Base-by-base conservation (phyloP, 768 basidiomycete genomes). In the Phylloporus rhodoxanthus region DNA sequence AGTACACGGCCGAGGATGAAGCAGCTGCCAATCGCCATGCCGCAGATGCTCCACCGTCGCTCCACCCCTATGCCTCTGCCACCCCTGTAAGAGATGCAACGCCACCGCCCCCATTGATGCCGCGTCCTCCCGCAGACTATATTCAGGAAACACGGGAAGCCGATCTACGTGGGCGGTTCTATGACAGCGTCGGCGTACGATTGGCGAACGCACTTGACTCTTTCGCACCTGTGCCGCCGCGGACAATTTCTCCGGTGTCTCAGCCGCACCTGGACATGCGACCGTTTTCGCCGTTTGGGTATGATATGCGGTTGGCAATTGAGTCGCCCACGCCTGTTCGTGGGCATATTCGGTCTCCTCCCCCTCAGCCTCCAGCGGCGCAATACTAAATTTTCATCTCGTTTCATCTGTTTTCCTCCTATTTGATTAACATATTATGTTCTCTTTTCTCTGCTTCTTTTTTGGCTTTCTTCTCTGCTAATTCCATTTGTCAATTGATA, bases 61-160 rank as follows among this genome's bases (percentile, higher is more conserved):
- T 54, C 21, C 61, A 61, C 23, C 56, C 56, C 1, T 55, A 58
- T 19, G 57, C 57, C 14, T 43, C 38, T 5, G 56, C 47, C n/a
- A 58, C 41, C 0, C 52, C 59, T 8, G 39, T 42, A 15, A 45
- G 8, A 36, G 48, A 52, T 8, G 53, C 69, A 4, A 71, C 72
- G 0, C 66, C 76, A 0, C 88, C 85, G 0, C 87, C 87, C 1
- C 87, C 88, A 8, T 69, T 91, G 53, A 70, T 77, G 72, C 89
- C 88, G 2, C 80, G 83, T 44, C 89, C 88, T 1, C 89, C 88
- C 8, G 79, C 64, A 6, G 83, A 86, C 47, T 91, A 91, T 62
- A 88, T 91, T 52, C 79, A 84, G 54, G 85, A 91, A 69, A 91
- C 88, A 15, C 82, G 79, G 52, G 83, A 84, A 56, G 87, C 84